A percentile compares a stretch with the other conserved stretches of the same genome.
These are phyloP conservation scores for Vitellaria paradoxa DNA, from an alignment of 179 eudicot genomes.

Conservation along the genomic window DNA sequence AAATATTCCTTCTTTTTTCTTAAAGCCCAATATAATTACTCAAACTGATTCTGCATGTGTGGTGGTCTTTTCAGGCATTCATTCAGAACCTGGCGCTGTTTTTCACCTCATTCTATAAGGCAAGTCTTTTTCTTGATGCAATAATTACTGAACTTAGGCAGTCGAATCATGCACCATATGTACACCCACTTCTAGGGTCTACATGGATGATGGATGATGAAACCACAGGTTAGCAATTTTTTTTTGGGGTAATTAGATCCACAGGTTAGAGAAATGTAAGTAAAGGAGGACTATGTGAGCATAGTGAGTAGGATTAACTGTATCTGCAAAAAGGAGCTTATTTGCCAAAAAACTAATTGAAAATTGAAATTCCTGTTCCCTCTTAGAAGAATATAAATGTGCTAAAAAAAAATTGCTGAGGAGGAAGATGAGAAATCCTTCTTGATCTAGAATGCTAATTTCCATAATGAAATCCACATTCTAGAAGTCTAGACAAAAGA, in stretches of 20 bases:
- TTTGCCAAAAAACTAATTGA: background rate
- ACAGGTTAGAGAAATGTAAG: background rate
- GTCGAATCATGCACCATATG: background rate
- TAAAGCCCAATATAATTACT: background rate
- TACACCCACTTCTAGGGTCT: too few species aligned
- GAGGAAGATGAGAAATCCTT: background rate
- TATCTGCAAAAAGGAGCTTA: too few species aligned
- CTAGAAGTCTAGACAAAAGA: background rate
- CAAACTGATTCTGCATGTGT: slow-evolving; percentile 2
- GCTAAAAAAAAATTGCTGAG: background rate
- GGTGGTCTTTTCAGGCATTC: slow-evolving; percentile 64
- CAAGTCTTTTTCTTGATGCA: slow-evolving; percentile 18
- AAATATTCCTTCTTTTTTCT: background rate
- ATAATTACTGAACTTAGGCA: background rate
- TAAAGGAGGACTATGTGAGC: background rate
- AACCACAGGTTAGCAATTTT: too few species aligned
- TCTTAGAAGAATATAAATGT: background rate
- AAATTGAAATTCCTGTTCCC: background rate
- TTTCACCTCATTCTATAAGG: slow-evolving; percentile 94
- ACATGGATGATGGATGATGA: too few species aligned
- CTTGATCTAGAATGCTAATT: background rate
- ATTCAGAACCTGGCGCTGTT: slow-evolving; percentile 96
- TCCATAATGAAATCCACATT: background rate
- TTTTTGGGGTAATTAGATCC: too few species aligned
- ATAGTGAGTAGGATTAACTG: background rate